These are phyloP conservation scores for Amylostereum chailletii DNA, from an alignment of 1,284 basidiomycete species.

Conservation along the genomic window DNA sequence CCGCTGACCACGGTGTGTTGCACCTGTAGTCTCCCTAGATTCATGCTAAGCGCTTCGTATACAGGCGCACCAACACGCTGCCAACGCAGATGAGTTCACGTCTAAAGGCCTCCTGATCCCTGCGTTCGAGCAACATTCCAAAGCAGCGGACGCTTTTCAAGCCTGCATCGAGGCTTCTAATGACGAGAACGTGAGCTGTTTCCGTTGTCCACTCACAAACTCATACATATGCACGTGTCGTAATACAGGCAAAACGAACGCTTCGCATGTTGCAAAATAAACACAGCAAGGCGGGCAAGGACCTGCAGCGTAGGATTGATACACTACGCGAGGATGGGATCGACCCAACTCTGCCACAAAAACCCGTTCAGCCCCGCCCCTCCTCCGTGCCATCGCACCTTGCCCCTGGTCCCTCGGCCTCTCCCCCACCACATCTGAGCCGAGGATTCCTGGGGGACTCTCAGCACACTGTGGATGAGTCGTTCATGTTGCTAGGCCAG, in stretches of 20 bases:
- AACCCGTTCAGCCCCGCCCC: slow-evolving; percentile 17
- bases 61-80: slow-evolving; percentile 75
- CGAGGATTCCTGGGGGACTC: slow-evolving; percentile 51
- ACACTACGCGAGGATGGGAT: slow-evolving; percentile 66
- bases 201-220: slow-evolving; percentile 4
- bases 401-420: slow-evolving; percentile 11
- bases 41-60: not conserved
- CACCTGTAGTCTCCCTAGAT: not conserved
- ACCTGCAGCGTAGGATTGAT: slow-evolving; percentile 59
- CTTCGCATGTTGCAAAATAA: slow-evolving; percentile 65
- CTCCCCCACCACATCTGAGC: slow-evolving; percentile 16
- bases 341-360: slow-evolving; percentile 50
- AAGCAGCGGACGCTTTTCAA: slow-evolving; percentile 66
- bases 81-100: slow-evolving; percentile 64
- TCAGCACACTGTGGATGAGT: slow-evolving; percentile 70
- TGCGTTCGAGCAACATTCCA: slow-evolving; percentile 54
- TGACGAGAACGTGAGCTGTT: slow-evolving; percentile 52
- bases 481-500: slow-evolving; percentile 76
- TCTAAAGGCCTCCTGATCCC: slow-evolving; percentile 56
- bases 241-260: slow-evolving; percentile 60
- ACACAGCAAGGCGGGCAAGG: slow-evolving; percentile 57
- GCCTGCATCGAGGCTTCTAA: slow-evolving; percentile 60
- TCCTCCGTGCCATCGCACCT: slow-evolving; percentile 11
- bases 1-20: slow-evolving; percentile 2
- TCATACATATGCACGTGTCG: slow-evolving; percentile 6